phyloP scores from a whole-genome alignment of 257 asterid genomes.

The Echium plantagineum region DNA sequence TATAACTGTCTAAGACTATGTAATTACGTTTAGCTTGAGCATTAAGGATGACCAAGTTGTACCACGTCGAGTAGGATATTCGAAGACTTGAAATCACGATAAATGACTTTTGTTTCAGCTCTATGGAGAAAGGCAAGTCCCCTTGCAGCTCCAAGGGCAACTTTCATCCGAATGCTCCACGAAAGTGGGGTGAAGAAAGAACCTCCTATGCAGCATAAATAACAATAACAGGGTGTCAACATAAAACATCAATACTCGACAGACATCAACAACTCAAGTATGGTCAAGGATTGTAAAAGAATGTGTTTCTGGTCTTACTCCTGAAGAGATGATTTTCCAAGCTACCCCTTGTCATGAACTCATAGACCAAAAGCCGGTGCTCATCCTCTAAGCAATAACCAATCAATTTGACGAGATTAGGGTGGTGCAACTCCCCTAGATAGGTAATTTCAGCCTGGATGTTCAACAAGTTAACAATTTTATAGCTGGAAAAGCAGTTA shows the following conservation, averaged over 20 bases:
- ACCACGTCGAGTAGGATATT: constrained; percentile 69
- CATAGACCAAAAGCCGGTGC: constrained; percentile 57
- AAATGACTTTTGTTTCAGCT: constrained; percentile 52
- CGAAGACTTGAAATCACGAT: constrained; percentile 74
- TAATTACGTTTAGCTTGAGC: not conserved
- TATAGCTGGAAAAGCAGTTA: not conserved
- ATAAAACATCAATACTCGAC: not conserved
- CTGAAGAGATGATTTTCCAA: constrained; percentile 64
- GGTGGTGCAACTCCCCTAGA: constrained; percentile 58
- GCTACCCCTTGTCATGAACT: constrained; percentile 73
- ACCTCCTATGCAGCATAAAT: constrained; percentile 37
- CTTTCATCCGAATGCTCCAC: constrained; percentile 64
- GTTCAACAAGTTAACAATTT: not conserved
- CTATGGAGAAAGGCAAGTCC: constrained; percentile 75
- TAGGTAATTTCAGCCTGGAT: constrained; percentile 57
- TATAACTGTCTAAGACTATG: not conserved
- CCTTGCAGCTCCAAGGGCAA: constrained; percentile 63
- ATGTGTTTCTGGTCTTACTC: constrained; percentile 22
- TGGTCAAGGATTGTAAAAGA: constrained; percentile 2
- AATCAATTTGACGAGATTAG: constrained; percentile 59
- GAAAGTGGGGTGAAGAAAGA: constrained; percentile 60
- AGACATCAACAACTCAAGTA: not conserved
- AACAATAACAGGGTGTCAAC: not conserved
- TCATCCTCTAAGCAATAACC: constrained; percentile 67
- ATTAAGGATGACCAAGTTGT: not conserved